Evolutionary conservation across 2,329 filamentous ascomycete genomes (phyloP), one percentile per base, ranked within the genome.

Genomic region (Arthrobotrys sinensis): DNA sequence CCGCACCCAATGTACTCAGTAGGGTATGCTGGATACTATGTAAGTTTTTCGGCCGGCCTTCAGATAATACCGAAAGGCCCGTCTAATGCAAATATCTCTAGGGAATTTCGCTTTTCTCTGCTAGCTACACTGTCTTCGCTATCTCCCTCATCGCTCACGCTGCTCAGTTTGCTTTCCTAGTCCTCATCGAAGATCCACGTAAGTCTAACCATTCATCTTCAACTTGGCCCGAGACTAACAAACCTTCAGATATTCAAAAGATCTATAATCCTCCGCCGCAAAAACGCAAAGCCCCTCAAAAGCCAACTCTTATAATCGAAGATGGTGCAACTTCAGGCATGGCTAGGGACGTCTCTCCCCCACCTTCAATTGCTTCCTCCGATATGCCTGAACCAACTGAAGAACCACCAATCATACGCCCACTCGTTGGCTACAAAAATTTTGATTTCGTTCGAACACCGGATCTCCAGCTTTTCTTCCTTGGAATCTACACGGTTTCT

Each of bases 1-100:
- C 96, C 96, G 36, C 96, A 98, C 84, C 95, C 95, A 80, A 98
- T 98, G 95, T 98, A 98, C 86, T 97, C 94, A 69, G 95, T 98
- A 82, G 96, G 96, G 45, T 99, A 99, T 85, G 94, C 93, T 65
- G 96, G 96, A 55, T 99, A 96, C 86, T 99, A 99, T 84, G 81
- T 82, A 72, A 73, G 81, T 55, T 40, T 43, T 34, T 4, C 2
- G 11, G n/a, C 19, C n/a, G 21, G 48, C 34, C 45, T 32, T 34
- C 19, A 4, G 12, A 50, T 1, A 3, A 3, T 68, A 19, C 24
- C 12, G 10, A 16, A 40, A n/a, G 55, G 10, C 55, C 10, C 4
- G n/a, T 12, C 36, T 60, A 43, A 65, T 40, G 11, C 16, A 28
- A 16, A 36, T 63, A 48, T 62, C n/a, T 5, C 7, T 19, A 79